Evolutionary conservation across 495 filamentous ascomycete species (phyloP), one percentile per base, ranked within the genome.

Genomic region (Cairneyella variabilis): DNA sequence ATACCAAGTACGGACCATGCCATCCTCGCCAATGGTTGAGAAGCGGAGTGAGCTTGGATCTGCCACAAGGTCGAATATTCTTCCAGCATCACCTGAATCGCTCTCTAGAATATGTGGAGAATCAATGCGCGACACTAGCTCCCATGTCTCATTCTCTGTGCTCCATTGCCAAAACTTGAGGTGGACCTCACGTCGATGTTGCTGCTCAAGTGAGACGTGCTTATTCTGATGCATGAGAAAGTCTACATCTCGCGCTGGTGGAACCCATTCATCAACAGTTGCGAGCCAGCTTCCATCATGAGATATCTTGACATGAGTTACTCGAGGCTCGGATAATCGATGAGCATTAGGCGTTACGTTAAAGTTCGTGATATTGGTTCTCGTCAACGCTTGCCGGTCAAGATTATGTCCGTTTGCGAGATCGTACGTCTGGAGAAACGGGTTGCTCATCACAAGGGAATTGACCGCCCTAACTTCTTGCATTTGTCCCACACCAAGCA

Each of bases 131-230:
- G 90, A 85, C 25, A 87, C 80, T 11, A 97, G 70, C 62, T 89
- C 81, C 78, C 91, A 89, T 1, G 72, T 64, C 36, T 75, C 74
- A 27, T 74, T 76, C 27, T 81, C 78, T 18, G 76, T 66, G 34
- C 78, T 80, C 76, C 89, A 90, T 48, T 77, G 77, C 93, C 93
- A 99, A 64, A 99, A 92, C 60, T 92, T 96, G 20, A 99, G 71
- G 58, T 84, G 87, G 2, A 89, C 76, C 62, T 99, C 93, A 5
- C 79, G 76, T 17, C 63, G 66, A 3, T 62, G 50, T 26, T 72
- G 77, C 48, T 80, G 74, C 41, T 73, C 71, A 17, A 48, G 52
- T 14, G 66, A 59, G n/a, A 74, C 51, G 3, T 67, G 66, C 3
- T 63, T 28, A 17, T 65, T 63, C 21, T 69, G 65, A 27, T 67